Conservation (phyloP, 495 filamentous ascomycete species). For the Lindgomyces ingoldianus region DNA sequence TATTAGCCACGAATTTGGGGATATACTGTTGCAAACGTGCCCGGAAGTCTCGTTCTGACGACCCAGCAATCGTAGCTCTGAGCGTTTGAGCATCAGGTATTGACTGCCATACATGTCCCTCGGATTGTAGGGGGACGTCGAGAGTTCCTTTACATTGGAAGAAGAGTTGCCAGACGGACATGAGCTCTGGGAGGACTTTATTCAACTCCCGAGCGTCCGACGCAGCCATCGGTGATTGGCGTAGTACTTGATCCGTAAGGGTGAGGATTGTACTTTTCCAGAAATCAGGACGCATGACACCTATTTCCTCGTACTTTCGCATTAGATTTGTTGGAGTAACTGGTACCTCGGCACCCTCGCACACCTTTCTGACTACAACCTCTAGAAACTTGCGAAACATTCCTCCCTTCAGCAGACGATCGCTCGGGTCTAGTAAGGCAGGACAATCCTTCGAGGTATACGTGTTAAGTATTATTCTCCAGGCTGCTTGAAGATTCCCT, state of each 20-base stretch:
- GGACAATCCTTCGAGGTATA: too few species aligned
- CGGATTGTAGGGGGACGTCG: not conserved
- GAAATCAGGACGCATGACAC: conserved; percentile 12
- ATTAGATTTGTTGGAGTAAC: conserved; percentile 26
- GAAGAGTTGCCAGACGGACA: conserved; percentile 28
- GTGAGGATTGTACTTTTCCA: conserved; percentile 18
- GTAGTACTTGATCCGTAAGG: conserved; percentile 16
- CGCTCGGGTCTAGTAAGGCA: conserved; percentile 4
- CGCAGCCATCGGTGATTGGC: not conserved
- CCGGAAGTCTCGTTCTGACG: not conserved
- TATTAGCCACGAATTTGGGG: not conserved
- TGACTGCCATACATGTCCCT: not conserved
- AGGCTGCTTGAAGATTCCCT: too few species aligned
- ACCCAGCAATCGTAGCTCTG: too few species aligned
- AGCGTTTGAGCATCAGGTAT: not conserved
- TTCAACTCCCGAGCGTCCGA: not conserved
- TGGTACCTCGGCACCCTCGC: not conserved
- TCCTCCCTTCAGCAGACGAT: conserved; percentile 1
- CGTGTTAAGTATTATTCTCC: too few species aligned
- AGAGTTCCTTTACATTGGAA: conserved; percentile 22
- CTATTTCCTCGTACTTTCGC: conserved; percentile 17
- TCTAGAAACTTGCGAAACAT: conserved; percentile 21
- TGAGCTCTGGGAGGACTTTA: conserved; percentile 17
- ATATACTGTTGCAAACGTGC: conserved; percentile 8
- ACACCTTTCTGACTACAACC: conserved; percentile 2